phyloP scores from a whole-genome alignment of 2,329 filamentous ascomycete genomes.

The Eurotiales sp. region DNA sequence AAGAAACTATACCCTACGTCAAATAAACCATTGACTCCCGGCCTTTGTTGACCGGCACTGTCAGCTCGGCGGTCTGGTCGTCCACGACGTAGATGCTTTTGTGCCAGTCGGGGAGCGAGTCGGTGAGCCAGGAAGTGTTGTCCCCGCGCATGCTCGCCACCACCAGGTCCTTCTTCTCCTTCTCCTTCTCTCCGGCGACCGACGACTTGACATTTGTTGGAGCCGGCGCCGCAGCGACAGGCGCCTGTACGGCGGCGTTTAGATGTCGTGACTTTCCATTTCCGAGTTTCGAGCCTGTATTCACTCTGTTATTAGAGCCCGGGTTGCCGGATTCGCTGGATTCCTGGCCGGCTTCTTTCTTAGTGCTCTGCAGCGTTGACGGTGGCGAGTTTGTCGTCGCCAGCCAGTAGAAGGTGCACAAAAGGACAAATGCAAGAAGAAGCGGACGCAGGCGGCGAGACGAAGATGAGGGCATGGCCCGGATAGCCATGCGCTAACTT shows the following conservation, averaged over 20 bases:
- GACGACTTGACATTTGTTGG: not conserved
- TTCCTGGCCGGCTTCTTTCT: not conserved
- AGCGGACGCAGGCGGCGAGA: conserved; percentile 5
- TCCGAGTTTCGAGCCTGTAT: too few species aligned
- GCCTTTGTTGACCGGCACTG: conserved; percentile 45
- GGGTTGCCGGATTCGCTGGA: not conserved
- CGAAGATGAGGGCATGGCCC: not conserved
- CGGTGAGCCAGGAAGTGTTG: conserved; percentile 38
- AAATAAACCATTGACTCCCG: conserved; percentile 44
- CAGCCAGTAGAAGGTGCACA: conserved; percentile 12
- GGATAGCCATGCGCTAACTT: not conserved
- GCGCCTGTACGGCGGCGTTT: not conserved
- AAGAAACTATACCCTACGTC: conserved; percentile 34
- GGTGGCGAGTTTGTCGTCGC: not conserved
- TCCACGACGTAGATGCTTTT: conserved; percentile 56
- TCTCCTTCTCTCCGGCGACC: too few species aligned
- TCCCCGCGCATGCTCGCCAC: conserved; percentile 39
- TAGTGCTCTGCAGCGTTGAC: not conserved
- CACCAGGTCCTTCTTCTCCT: conserved; percentile 34
- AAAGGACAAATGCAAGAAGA: conserved; percentile 5
- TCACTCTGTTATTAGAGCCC: too few species aligned
- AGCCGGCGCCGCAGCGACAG: not conserved
- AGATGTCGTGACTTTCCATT: conserved; percentile 2
- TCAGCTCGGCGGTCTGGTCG: conserved; percentile 45
- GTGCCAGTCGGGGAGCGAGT: conserved; percentile 45